Evolutionary conservation across 768 basidiomycete species (phyloP).

Genomic region (Crucibulum laeve): DNA sequence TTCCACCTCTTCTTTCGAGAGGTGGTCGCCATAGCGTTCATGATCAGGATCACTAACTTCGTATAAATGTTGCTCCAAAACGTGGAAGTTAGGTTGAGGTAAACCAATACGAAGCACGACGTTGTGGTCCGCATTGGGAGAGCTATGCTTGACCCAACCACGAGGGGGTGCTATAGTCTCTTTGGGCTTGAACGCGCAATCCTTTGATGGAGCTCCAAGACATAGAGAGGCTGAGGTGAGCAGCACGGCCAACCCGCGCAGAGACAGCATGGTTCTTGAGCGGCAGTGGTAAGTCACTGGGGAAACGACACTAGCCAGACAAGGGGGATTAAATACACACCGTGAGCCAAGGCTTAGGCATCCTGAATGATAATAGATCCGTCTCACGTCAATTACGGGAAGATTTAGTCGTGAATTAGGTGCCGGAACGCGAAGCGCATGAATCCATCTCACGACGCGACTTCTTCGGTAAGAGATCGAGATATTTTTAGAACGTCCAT

Average conservation of each 20-base stretch:
- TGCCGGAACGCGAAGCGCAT: too few species aligned
- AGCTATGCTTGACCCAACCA: conserved; percentile 44
- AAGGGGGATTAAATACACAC: too few species aligned
- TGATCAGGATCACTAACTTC: conserved; percentile 55
- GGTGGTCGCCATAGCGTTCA: conserved; percentile 43
- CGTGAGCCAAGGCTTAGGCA: too few species aligned
- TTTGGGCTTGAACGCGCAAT: conserved; percentile 23
- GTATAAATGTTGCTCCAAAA: conserved; percentile 46
- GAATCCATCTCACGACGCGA: too few species aligned
- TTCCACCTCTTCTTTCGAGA: conserved; percentile 67
- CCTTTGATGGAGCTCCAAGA: conserved; percentile 13
- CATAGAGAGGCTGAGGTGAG: conserved; percentile 8
- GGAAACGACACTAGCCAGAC: too few species aligned
- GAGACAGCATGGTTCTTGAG: not conserved
- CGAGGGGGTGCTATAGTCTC: conserved; percentile 31
- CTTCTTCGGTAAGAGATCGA: too few species aligned
- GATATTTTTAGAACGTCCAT: too few species aligned
- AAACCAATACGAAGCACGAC: conserved; percentile 57
- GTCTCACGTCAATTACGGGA: too few species aligned
- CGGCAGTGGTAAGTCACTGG: not conserved
- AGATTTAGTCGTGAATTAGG: too few species aligned
- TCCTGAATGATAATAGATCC: too few species aligned
- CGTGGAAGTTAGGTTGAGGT: conserved; percentile 43
- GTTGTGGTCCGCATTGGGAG: conserved; percentile 39
- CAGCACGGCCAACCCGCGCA: not conserved